Conservation (phyloP, 176 grass and related monocot genomes). For the Dactylis glomerata region DNA sequence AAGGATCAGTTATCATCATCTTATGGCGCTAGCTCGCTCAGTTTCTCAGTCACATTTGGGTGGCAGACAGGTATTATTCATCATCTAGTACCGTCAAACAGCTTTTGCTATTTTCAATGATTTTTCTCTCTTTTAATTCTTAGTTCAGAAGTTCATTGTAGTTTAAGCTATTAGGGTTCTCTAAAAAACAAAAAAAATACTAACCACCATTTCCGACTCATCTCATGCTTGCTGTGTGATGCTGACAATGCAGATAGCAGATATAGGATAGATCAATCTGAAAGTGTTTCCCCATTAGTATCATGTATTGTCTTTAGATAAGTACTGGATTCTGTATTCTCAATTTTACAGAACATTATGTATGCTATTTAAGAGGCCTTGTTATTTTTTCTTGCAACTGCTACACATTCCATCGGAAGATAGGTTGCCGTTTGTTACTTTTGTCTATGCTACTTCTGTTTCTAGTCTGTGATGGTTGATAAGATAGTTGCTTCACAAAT, state of each 20-base stretch:
- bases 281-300: not conserved
- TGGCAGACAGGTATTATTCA: conserved; percentile 35
- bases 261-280: not conserved
- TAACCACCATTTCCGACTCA: not conserved
- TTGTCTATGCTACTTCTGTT: not conserved
- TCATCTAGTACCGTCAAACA: not conserved
- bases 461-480: conserved; percentile 10
- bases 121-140: not conserved
- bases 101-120: not conserved
- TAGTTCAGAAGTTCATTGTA: conserved; percentile 26
- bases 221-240: not conserved
- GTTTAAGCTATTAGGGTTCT: not conserved
- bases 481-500: not conserved
- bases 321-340: not conserved
- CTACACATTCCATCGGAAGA: not conserved
- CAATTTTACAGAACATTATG: not conserved
- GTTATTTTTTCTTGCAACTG: conserved; percentile 8
- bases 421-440: conserved; percentile 5
- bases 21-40: not conserved
- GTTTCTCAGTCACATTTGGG: conserved; percentile 1
- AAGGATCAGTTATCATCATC: not conserved
- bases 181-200: not conserved
- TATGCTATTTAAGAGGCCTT: not conserved
- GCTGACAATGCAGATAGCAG: not conserved
- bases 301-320: not conserved